A percentile compares a stretch with the other conserved stretches of the same genome.
Conservation (phyloP, 805 yeast genomes). For the Lipomyces yamanashiensis region DNA sequence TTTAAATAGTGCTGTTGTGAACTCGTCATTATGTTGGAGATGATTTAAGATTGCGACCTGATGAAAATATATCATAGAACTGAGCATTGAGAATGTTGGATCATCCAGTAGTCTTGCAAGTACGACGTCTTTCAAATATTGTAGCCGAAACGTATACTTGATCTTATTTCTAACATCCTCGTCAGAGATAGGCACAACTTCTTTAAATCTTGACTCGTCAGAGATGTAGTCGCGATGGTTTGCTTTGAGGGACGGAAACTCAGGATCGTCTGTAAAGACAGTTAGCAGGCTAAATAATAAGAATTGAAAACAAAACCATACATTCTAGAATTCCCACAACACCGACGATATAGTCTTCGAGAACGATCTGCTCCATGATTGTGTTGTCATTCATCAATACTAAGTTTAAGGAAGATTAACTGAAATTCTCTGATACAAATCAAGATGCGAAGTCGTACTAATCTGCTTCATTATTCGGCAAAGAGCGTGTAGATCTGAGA, state of each 20-base stretch:
- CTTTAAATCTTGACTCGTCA: slow-evolving; percentile 66
- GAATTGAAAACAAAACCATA: slow-evolving; percentile 10
- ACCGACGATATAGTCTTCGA: slow-evolving; percentile 58
- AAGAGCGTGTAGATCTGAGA: slow-evolving; percentile 64
- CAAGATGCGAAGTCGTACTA: slow-evolving; percentile 13
- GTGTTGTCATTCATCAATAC: slow-evolving; percentile 71
- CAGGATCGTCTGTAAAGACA: slow-evolving; percentile 65
- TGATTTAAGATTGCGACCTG: slow-evolving; percentile 69
- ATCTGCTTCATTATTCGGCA: slow-evolving; percentile 73
- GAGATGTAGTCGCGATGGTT: slow-evolving; percentile 71
- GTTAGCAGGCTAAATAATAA: slow-evolving; percentile 23
- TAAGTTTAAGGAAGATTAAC: neutral
- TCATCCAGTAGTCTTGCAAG: slow-evolving; percentile 84
- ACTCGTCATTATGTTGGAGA: slow-evolving; percentile 56
- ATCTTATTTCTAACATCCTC: slow-evolving; percentile 58
- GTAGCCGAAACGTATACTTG: slow-evolving; percentile 74
- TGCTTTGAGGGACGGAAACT: slow-evolving; percentile 77
- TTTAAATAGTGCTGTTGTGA: slow-evolving; percentile 62
- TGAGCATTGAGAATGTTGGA: slow-evolving; percentile 66
- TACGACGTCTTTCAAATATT: slow-evolving; percentile 84
- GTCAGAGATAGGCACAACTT: slow-evolving; percentile 68
- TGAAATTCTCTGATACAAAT: neutral
- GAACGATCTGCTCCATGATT: slow-evolving; percentile 61
- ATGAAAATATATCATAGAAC: slow-evolving; percentile 68
- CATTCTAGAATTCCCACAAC: slow-evolving; percentile 80